These are phyloP conservation scores for Prunus campanulata DNA, from an alignment of 306 rosid genomes.

Conservation along the genomic window DNA sequence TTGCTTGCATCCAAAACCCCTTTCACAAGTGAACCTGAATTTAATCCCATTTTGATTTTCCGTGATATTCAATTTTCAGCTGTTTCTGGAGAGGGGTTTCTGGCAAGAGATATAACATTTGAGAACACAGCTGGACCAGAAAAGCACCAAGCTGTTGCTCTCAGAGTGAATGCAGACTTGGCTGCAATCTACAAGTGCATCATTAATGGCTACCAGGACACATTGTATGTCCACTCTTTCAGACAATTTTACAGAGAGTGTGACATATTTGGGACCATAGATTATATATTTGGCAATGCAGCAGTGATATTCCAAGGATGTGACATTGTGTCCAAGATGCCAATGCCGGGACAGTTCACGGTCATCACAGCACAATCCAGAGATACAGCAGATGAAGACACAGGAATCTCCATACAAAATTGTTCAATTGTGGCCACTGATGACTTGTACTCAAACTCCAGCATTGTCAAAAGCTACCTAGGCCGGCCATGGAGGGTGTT, in stretches of 20 bases:
- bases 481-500: conserved; percentile 73
- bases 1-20: background rate
- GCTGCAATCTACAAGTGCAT: conserved; percentile 58
- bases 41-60: background rate
- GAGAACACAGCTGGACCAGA: conserved; percentile 71
- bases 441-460: conserved; percentile 36
- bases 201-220: conserved; percentile 67
- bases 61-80: conserved; percentile 28
- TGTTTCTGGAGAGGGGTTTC: conserved; percentile 78
- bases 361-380: conserved; percentile 73
- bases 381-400: conserved; percentile 52
- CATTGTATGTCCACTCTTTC: conserved; percentile 67
- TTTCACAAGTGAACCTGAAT: background rate
- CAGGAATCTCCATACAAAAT: conserved; percentile 77
- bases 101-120: conserved; percentile 65
- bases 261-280: conserved; percentile 70
- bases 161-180: conserved; percentile 72
- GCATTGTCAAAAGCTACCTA: conserved; percentile 54
- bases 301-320: conserved; percentile 66
- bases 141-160: conserved; percentile 75
- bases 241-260: conserved; percentile 86
- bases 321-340: conserved; percentile 51
- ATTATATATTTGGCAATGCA: conserved; percentile 77
- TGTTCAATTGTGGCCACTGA: conserved; percentile 55
- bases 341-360: conserved; percentile 56